Base-by-base conservation (phyloP, 2,329 filamentous ascomycete genomes). In the Xylogone sp. region DNA sequence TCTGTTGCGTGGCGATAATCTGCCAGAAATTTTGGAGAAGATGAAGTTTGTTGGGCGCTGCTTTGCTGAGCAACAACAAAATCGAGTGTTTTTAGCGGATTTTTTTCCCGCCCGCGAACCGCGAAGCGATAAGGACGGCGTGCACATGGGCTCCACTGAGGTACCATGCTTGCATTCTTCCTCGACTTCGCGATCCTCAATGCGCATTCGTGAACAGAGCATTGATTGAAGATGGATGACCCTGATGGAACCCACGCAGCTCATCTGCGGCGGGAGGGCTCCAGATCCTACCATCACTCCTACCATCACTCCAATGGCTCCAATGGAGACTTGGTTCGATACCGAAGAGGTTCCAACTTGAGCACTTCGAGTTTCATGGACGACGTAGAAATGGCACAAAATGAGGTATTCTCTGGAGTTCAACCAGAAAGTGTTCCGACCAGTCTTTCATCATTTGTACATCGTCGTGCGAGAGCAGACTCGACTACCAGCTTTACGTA, bases 361-460 rank as follows among this genome's bases (percentile, higher is more conserved):
- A 90, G 87, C 71, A 83, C 79, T 69, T 77, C 85, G 31, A 96
- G 90, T 70, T 86, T 97, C 60, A 86, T 96, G 61, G 90, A 90
- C 59, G 90, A 96, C 69, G 92, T 97, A n/a, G 93, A 97, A 68
- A 97, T 99, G 94, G 93, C 94, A 19, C 90, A 95, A 48, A 90
- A 96, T 68, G 93, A 97, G 81, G 89, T 94, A 45, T 99, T 93
- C 71, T 87, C 93, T 21, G 94, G 94, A 6, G 94, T 93, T 6
- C 85, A 97, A 64, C 92, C 91, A 50, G 94, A 99, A 73, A 97
- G 91, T 65, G 82, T 99, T n/a, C 94, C 94, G 1, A 94, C 90
- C 10, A 97, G 92, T 65, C 79, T 92, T 31, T 91, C 90, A n/a
- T 88, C 90, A 27, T 99, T 99, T 67, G 86, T 84, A 45, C 92